Evolutionary conservation across 768 basidiomycete genomes (phyloP), one percentile per base, ranked within the genome.

Genomic region (Trametes cinnabarina): DNA sequence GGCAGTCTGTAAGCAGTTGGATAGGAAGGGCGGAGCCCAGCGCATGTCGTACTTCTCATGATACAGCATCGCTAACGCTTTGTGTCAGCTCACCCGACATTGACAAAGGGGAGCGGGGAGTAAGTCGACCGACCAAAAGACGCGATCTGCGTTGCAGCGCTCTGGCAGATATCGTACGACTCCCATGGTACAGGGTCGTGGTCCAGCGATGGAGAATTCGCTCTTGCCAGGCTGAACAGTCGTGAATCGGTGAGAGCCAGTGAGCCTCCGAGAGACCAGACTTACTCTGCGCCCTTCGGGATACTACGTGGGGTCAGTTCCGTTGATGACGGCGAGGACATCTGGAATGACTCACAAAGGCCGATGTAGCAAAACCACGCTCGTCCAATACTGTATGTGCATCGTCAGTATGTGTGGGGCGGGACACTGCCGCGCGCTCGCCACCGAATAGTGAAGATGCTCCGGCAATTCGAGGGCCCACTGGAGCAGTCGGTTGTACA

Each of bases 81-180:
- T 28, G 4, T 26, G 19, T 51, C 26, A 11, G 23, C 32, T 14
- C 8, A n/a, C 23, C 14, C 2, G 4, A 41, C 23, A 20, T 11
- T 12, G 23, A 12, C 17, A 9, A 11, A 28, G 26, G 49, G 19
- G 2, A 32, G 19, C 12, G 12, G 51, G 26, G 23, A 43, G 44
- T 17, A 17, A 10, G 11, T 39, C 41, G 17, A 63, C 71, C n/a
- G 61, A 88, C 90, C 81, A 61, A 86, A 80, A 3, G 83, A 76
- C 57, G 84, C 84, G 46, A 91, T 74, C 62, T 88, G 86, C 44
- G 78, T 81, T 25, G 90, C 90, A 43, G 90, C 90, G 47, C 81
- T 75, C 70, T 89, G 87, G n/a, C 88, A 86, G 17, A 90, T 74
- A 65, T 92, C 90, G 59, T 90, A 87, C 2, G 89, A 84, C 66